Base-by-base conservation (phyloP, 495 filamentous ascomycete genomes). In the Neurospora terricola region DNA sequence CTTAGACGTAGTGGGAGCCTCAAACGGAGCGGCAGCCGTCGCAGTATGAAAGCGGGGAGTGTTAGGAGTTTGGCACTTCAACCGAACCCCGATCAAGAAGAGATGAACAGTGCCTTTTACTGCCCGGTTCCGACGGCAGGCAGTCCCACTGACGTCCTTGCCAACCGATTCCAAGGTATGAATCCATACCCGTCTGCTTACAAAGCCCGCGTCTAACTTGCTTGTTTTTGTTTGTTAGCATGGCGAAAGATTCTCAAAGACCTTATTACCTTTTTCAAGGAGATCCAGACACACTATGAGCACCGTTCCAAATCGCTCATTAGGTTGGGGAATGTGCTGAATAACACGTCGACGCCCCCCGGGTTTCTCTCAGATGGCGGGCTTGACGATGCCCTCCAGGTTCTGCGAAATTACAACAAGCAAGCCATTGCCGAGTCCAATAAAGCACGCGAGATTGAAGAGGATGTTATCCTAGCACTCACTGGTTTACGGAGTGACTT, bases 201-300 rank as follows among this genome's bases (percentile, higher is more conserved):
- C 21, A 5, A 30, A 8, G 8, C 9, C 21, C 48, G 23, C 59
- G 36, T 12, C 76, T 76, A 45, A 80, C 74, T 40, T 23, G 14
- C 27, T 40, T 5, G 2, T 14, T 71, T 69, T 70, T 72, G 6
- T 14, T 1, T 45, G 69, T 27, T 75, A 97, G 96, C 93, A 70
- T 99, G 96, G 96, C 88, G 96, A 43, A 97, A 97, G 85, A 86
- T 97, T 14, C 87, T 99, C 38, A 99, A 99, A 81, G 94, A 97
- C 77, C 85, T 97, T 45, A 97, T 98, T 75, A 86, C 92, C 38
- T 99, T 97, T 80, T 98, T 97, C 81, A 90, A 93, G 75, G 96
- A 99, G 82, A 88, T 98, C 27, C 93, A 97, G 81, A 88, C 89
- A 69, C 93, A 93, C 38, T 97, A 98, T 81, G 96, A 99, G 76